phyloP scores from a whole-genome alignment of 176 grass and related monocot genomes.

The Avena insularis region DNA sequence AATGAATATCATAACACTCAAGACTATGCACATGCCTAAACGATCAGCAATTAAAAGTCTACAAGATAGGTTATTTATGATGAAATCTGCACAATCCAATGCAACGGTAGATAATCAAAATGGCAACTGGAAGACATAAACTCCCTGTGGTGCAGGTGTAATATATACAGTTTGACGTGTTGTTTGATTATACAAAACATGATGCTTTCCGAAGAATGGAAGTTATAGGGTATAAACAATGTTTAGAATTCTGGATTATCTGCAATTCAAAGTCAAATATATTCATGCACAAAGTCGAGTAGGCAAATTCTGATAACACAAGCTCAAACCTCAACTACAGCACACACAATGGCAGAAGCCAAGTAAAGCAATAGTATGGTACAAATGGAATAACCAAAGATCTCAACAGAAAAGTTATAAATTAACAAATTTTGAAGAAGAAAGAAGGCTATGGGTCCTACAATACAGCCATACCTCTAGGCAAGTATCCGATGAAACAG shows the following conservation, averaged over 20 bases:
- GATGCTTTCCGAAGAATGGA: not conserved
- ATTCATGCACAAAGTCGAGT: not conserved
- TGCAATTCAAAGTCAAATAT: not conserved
- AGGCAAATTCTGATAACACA: not conserved
- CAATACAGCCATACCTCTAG: not conserved
- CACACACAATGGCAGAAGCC: not conserved
- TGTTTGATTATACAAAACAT: not conserved
- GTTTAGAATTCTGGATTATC: not conserved
- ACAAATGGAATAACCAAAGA: not conserved
- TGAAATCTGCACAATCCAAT: not conserved
- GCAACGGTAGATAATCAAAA: not conserved
- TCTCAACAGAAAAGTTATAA: not conserved
- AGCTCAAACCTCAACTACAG: constrained; percentile 6
- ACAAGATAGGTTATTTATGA: too few relatives aligned
- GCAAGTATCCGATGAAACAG: not conserved
- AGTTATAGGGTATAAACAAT: not conserved
- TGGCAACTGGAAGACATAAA: too few relatives aligned
- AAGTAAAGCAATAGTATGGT: not conserved
- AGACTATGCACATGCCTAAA: not conserved
- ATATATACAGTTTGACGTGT: not conserved
- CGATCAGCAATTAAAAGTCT: not conserved
- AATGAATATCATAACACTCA: not conserved
- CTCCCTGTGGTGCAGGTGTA: too few relatives aligned
- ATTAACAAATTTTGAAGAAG: constrained; percentile 6
- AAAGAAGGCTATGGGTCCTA: not conserved